These are phyloP conservation scores for Candida pseudoglaebosa DNA, from an alignment of 805 yeast genomes.

Conservation along the genomic window DNA sequence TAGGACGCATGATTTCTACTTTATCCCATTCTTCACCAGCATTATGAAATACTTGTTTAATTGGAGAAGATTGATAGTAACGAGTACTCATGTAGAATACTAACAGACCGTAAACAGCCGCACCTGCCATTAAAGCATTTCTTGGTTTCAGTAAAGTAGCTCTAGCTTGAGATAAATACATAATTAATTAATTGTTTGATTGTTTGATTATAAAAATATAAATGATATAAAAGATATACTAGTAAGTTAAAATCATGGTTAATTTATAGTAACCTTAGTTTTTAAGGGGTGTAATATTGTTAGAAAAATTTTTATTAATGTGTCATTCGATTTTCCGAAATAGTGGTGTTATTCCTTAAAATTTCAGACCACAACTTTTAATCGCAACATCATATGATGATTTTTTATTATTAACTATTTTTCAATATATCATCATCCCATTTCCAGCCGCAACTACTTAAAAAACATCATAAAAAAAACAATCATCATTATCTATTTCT, in stretches of 20 bases:
- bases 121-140: slow-evolving; percentile 30
- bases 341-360: not conserved
- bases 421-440: too few species aligned
- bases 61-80: slow-evolving; percentile 27
- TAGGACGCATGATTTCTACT: slow-evolving; percentile 19
- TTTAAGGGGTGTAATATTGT: not conserved
- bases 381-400: not conserved
- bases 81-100: slow-evolving; percentile 29
- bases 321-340: not conserved
- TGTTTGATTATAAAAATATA: too few species aligned
- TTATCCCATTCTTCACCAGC: slow-evolving; percentile 26
- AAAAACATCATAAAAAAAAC: too few species aligned
- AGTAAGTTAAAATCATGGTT: too few species aligned
- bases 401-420: too few species aligned
- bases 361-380: too few species aligned
- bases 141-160: slow-evolving; percentile 12
- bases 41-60: slow-evolving; percentile 26
- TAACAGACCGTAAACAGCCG: slow-evolving; percentile 27
- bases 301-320: not conserved
- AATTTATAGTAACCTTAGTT: too few species aligned
- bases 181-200: not conserved
- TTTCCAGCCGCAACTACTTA: too few species aligned
- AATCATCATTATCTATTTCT: too few species aligned
- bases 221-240: too few species aligned
- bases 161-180: not conserved